Evolutionary conservation across 2,329 filamentous ascomycete genomes (phyloP).

Genomic region (Pyrenochaeta sp.): DNA sequence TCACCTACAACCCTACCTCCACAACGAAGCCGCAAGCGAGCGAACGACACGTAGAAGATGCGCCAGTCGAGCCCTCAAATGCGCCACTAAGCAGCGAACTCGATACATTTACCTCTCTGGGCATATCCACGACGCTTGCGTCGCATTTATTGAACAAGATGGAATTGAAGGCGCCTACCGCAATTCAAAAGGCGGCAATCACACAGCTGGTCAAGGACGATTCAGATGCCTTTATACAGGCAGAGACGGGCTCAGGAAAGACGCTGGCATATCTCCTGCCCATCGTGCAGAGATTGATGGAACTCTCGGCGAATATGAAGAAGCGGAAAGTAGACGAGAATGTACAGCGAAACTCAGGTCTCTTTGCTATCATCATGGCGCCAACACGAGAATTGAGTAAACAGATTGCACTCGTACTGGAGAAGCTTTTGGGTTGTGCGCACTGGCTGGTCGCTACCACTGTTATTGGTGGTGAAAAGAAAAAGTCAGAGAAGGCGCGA

Average conservation of each 20-base stretch:
- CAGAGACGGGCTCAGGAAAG: slow-evolving; percentile 96
- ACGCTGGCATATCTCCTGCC: slow-evolving; percentile 95
- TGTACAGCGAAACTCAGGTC: slow-evolving; percentile 83
- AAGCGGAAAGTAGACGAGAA: slow-evolving; percentile 50
- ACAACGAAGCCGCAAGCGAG: slow-evolving; percentile 67
- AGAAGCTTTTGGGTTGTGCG: slow-evolving; percentile 84
- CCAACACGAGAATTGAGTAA: slow-evolving; percentile 94
- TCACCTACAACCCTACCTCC: slow-evolving; percentile 84
- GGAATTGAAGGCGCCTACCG: slow-evolving; percentile 87
- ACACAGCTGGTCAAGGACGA: slow-evolving; percentile 81
- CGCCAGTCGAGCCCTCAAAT: slow-evolving; percentile 79
- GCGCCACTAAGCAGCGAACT: slow-evolving; percentile 85
- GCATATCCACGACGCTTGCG: slow-evolving; percentile 81
- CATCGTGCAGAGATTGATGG: slow-evolving; percentile 86
- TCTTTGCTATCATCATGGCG: slow-evolving; percentile 93
- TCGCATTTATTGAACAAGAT: slow-evolving; percentile 86
- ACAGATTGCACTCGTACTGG: slow-evolving; percentile 88
- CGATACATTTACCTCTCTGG: slow-evolving; percentile 85
- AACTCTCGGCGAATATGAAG: slow-evolving; percentile 67
- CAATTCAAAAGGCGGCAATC: slow-evolving; percentile 91
- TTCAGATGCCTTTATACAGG: slow-evolving; percentile 93
- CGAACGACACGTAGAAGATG: slow-evolving; percentile 51
- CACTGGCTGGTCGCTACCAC: slow-evolving; percentile 95
- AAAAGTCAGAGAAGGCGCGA: slow-evolving; percentile 88
- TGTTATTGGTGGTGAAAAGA: slow-evolving; percentile 76